Evolutionary conservation across 192 early-diverging fungal species (phyloP).

Genomic region (Entomortierella beljakovae): DNA sequence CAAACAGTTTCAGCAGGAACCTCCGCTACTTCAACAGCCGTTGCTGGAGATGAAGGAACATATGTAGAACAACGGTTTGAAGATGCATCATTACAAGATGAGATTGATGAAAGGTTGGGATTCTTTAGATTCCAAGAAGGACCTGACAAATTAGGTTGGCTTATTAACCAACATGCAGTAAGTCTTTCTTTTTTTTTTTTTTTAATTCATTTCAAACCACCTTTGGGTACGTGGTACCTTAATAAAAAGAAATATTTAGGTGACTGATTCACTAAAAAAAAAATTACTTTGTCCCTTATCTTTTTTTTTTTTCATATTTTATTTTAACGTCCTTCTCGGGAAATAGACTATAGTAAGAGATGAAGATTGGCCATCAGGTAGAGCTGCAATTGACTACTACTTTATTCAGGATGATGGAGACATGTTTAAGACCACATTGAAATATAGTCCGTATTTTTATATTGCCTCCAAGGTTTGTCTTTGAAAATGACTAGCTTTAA

Average conservation of each 20-base stretch:
- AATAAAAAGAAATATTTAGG: too few species aligned
- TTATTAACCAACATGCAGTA: conserved; percentile 95
- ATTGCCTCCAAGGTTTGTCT: conserved; percentile 79
- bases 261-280: too few species aligned
- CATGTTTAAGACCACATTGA: conserved; percentile 88
- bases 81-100: conserved; percentile 49
- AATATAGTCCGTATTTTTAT: conserved; percentile 93
- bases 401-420: conserved; percentile 92
- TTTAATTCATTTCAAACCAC: too few species aligned
- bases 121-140: conserved; percentile 79
- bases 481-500: not conserved
- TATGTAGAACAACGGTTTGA: conserved; percentile 50
- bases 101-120: conserved; percentile 71
- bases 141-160: conserved; percentile 85
- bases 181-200: conserved; percentile 21
- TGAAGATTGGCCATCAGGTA: conserved; percentile 70
- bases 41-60: conserved; percentile 50
- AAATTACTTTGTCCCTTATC: not conserved
- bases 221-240: too few species aligned
- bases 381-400: conserved; percentile 89
- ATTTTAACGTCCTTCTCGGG: not conserved
- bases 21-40: too few species aligned
- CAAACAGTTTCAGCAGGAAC: conserved; percentile 41
- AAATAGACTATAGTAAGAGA: conserved; percentile 72
- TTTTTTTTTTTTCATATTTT: conserved; percentile 10